These are phyloP conservation scores for Arabis hirsuta DNA, from an alignment of 345 rosid genomes.

Conservation along the genomic window DNA sequence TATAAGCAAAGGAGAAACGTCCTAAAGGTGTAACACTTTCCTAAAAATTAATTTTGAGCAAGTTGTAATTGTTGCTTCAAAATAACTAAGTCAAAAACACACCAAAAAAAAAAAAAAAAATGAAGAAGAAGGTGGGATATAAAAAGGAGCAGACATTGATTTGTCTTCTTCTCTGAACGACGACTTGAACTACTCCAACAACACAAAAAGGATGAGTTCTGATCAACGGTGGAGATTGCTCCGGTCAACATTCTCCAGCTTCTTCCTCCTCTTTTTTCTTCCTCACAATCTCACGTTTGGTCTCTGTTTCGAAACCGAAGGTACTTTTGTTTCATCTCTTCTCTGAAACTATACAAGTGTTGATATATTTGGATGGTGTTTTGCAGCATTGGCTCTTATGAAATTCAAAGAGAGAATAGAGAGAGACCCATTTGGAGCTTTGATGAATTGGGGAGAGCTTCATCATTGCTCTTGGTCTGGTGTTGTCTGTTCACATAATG, in stretches of 20 bases:
- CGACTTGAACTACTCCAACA: constrained; percentile 46
- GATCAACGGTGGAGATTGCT: constrained; percentile 68
- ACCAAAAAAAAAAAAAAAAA: neutral
- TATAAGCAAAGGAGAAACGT: constrained; percentile 14
- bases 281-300: constrained; percentile 36
- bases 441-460: constrained; percentile 62
- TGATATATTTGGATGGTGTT: constrained; percentile 25
- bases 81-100: constrained; percentile 19
- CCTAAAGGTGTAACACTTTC: constrained; percentile 5
- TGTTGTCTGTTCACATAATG: constrained; percentile 64
- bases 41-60: neutral
- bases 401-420: constrained; percentile 64
- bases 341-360: neutral
- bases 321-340: constrained; percentile 25
- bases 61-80: constrained; percentile 28
- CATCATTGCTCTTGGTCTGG: constrained; percentile 87
- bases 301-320: constrained; percentile 38
- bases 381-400: constrained; percentile 66
- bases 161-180: constrained; percentile 39
- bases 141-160: constrained; percentile 43
- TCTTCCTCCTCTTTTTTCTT: constrained; percentile 42
- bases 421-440: constrained; percentile 72
- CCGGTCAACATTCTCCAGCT: constrained; percentile 65
- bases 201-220: constrained; percentile 51
- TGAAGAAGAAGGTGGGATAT: constrained; percentile 32